Percentiles rank a stretch among this genome's conserved stretches.
phyloP scores from a whole-genome alignment of 805 yeast genomes.

The Cyberlindnera subsufficiens region DNA sequence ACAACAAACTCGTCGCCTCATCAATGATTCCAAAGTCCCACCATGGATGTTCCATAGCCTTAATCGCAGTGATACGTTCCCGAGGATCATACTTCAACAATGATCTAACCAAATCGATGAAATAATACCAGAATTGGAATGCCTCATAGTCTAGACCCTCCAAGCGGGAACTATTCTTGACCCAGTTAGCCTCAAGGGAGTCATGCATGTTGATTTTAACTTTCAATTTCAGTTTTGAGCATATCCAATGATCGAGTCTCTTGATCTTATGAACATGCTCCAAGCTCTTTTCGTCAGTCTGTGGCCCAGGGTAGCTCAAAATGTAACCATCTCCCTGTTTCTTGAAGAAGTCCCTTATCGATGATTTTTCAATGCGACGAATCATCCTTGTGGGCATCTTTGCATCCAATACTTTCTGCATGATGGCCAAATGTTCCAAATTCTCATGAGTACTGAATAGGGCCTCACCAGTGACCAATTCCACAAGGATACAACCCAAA shows the following conservation, averaged over 20 bases:
- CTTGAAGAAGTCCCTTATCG: conserved; percentile 8
- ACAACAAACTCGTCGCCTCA: conserved; percentile 32
- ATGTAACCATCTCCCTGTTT: conserved; percentile 9
- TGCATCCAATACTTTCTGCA: conserved; percentile 70
- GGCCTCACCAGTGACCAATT: conserved; percentile 89
- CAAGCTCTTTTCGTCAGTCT: conserved; percentile 32
- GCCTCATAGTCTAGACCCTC: conserved; percentile 46
- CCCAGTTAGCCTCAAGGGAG: conserved; percentile 18
- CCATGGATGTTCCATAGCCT: conserved; percentile 81
- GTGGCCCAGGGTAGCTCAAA: conserved; percentile 32
- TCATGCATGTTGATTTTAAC: conserved; percentile 20
- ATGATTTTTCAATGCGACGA: conserved; percentile 18
- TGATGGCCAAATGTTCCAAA: conserved; percentile 89
- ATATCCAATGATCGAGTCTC: conserved; percentile 39
- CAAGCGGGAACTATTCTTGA: conserved; percentile 21
- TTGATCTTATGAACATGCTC: conserved; percentile 34
- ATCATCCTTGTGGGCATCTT: conserved; percentile 35
- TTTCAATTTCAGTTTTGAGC: conserved; percentile 27
- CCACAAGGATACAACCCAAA: conserved; percentile 88
- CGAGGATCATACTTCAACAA: conserved; percentile 69
- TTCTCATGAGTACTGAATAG: conserved; percentile 93
- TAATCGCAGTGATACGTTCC: conserved; percentile 65
- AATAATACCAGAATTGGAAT: conserved; percentile 79
- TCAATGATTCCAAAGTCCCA: conserved; percentile 57
- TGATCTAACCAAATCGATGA: conserved; percentile 60